These are phyloP conservation scores for Calendula officinalis DNA, from an alignment of 129 eudicot species.

Conservation along the genomic window DNA sequence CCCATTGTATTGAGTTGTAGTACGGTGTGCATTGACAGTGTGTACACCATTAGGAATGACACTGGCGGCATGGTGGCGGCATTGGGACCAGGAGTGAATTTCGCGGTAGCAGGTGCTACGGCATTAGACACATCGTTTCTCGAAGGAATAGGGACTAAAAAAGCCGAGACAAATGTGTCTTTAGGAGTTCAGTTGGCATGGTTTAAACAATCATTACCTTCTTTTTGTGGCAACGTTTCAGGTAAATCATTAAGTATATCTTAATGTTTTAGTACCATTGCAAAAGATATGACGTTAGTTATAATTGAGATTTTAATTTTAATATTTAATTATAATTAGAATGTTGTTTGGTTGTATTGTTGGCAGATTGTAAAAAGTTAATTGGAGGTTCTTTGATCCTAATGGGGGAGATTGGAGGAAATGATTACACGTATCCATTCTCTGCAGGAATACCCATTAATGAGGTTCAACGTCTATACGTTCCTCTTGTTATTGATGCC, in stretches of 20 bases:
- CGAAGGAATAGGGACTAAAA: not conserved
- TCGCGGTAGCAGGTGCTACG: no score
- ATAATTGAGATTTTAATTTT: not conserved
- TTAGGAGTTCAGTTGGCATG: slow-evolving; percentile 29
- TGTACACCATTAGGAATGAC: no score
- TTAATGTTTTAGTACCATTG: not conserved
- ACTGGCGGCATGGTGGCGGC: not conserved
- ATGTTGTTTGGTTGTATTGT: not conserved
- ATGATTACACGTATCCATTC: slow-evolving; percentile 48
- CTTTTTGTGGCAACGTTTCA: slow-evolving; percentile 15
- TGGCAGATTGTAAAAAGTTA: slow-evolving; percentile 40
- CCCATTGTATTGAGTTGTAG: no score
- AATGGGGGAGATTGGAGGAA: slow-evolving; percentile 73
- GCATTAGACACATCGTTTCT: slow-evolving; percentile 10
- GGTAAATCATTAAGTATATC: no score
- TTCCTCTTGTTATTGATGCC: slow-evolving; percentile 30
- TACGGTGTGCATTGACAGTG: no score
- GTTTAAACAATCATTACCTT: slow-evolving; percentile 31
- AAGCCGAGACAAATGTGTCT: slow-evolving; percentile 15
- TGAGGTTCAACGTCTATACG: slow-evolving; percentile 25
- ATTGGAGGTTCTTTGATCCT: slow-evolving; percentile 40
- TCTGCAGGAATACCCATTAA: slow-evolving; percentile 23
- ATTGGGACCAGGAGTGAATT: no score
- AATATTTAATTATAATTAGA: not conserved
- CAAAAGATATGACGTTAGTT: not conserved